Percentiles rank a stretch among this genome's conserved stretches.
Evolutionary conservation across 306 rosid species (phyloP).

Genomic region (Pyrus pyrifolia): DNA sequence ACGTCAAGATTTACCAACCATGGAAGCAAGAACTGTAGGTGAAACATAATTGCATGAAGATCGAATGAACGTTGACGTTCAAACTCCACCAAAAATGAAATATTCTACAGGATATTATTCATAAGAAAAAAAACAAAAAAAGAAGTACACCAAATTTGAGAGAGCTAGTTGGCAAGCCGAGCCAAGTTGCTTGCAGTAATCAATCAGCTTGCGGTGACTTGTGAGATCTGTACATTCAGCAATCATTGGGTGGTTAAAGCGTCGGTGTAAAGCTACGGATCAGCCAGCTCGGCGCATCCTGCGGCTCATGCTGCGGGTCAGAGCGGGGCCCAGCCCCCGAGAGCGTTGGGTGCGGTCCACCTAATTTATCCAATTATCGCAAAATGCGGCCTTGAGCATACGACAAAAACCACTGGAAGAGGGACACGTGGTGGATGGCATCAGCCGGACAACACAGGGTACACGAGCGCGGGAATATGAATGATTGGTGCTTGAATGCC

Average conservation of each 20-base stretch:
- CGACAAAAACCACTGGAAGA: background rate
- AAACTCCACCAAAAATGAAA: background rate
- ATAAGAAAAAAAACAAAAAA: background rate
- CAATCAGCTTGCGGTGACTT: background rate
- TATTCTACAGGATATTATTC: background rate
- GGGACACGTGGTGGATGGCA: conserved; percentile 1
- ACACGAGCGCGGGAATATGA: conserved; percentile 16
- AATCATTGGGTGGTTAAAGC: conserved; percentile 28
- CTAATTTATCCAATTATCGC: background rate
- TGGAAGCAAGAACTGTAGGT: background rate
- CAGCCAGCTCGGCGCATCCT: conserved; percentile 28
- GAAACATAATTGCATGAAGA: background rate
- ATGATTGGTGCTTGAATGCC: conserved; percentile 13
- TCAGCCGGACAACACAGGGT: background rate
- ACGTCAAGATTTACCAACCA: no score
- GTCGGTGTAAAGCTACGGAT: conserved; percentile 26
- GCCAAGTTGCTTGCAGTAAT: conserved; percentile 17
- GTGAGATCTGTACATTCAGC: background rate
- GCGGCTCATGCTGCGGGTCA: conserved; percentile 25
- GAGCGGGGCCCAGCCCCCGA: background rate
- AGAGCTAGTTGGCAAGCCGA: background rate
- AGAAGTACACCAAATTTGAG: background rate
- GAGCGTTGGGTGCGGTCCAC: conserved; percentile 12
- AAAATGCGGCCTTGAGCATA: background rate
- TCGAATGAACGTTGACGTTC: background rate